These are phyloP conservation scores for Bruguiera gymnorhiza DNA, from an alignment of 345 rosid genomes.

Conservation along the genomic window DNA sequence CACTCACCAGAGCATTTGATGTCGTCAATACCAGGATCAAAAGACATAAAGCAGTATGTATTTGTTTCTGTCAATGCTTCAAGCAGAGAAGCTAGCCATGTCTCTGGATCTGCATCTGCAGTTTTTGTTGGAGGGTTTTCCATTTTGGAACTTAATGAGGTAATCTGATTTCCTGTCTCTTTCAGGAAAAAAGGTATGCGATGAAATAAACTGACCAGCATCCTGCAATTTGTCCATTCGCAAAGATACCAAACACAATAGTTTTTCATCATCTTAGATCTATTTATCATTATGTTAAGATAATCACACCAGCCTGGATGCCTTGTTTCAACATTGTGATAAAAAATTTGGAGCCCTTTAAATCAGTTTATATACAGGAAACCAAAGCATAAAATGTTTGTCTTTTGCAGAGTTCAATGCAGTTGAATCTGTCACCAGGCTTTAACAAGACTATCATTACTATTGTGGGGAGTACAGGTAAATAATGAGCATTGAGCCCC, in stretches of 20 bases:
- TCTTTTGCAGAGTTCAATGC: constrained; percentile 44
- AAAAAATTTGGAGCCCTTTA: not conserved
- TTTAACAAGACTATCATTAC: constrained; percentile 58
- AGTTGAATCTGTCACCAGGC: constrained; percentile 61
- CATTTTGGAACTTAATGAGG: constrained; percentile 63
- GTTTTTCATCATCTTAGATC: not conserved
- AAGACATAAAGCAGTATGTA: constrained; percentile 53
- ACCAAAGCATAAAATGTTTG: constrained; percentile 2
- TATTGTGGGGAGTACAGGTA: constrained; percentile 82
- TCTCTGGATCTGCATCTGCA: constrained; percentile 79
- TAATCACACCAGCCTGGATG: not conserved
- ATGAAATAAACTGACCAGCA: not conserved
- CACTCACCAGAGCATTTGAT: constrained; percentile 84
- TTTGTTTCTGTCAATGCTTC: constrained; percentile 59
- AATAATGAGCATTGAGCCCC: not conserved
- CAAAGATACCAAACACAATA: not conserved
- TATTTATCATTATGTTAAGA: not conserved
- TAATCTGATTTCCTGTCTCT: constrained; percentile 24
- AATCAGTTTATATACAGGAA: not conserved
- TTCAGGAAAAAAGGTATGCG: not conserved
- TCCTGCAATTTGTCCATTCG: not conserved
- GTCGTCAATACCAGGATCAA: constrained; percentile 46
- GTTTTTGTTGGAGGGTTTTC: constrained; percentile 88
- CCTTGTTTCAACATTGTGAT: not conserved
- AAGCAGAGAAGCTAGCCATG: constrained; percentile 47